These are phyloP conservation scores for Mycena filopes DNA, from an alignment of 768 basidiomycete species.

Conservation along the genomic window DNA sequence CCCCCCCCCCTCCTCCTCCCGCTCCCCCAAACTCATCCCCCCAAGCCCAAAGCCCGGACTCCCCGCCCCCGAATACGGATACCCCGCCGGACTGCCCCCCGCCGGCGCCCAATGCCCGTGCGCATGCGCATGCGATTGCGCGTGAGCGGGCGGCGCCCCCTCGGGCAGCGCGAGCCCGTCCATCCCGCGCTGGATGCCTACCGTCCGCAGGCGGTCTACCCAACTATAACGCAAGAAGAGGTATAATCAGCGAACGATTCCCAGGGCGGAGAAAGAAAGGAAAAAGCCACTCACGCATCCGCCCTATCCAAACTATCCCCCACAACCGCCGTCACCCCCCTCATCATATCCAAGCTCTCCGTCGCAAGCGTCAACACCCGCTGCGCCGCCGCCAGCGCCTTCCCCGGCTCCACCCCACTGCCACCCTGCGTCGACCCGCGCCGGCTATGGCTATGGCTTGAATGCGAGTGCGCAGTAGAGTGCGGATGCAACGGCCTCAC, in stretches of 20 bases:
- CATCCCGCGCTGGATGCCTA: conserved; percentile 74
- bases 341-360: conserved; percentile 94
- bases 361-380: conserved; percentile 85
- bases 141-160: conserved; percentile 17
- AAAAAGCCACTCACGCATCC: conserved; percentile 69
- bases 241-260: conserved; percentile 17
- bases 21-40: conserved; percentile 42
- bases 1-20: conserved; percentile 41
- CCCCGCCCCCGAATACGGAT: conserved; percentile 26
- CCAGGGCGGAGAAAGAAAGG: conserved; percentile 11
- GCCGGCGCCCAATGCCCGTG: background rate
- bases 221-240: conserved; percentile 60
- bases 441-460: conserved; percentile 18
- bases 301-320: conserved; percentile 89
- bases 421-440: conserved; percentile 21
- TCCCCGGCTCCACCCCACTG: conserved; percentile 51
- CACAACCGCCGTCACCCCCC: conserved; percentile 87
- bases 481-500: conserved; percentile 33
- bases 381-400: conserved; percentile 81
- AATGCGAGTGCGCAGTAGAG: background rate
- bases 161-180: conserved; percentile 39
- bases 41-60: conserved; percentile 40
- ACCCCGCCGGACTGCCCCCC: conserved; percentile 3
- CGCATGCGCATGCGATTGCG: too few species aligned
- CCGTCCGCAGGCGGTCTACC: conserved; percentile 82